A percentile compares a stretch with the other conserved stretches of the same genome.
Conservation (phyloP, 164 flowering plant species). For the Vitis vinifera region DNA sequence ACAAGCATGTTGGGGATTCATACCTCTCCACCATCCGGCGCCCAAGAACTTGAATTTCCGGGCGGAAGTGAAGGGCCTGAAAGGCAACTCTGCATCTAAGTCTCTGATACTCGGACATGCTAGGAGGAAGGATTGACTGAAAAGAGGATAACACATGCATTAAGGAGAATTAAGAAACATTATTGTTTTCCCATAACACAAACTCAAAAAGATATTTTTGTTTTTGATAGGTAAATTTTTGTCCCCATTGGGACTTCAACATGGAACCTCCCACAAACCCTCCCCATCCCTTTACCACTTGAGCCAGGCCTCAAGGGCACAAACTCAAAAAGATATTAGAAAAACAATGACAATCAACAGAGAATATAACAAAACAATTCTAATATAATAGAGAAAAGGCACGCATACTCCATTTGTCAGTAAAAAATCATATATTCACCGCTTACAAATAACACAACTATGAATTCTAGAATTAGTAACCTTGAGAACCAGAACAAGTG, state of each 20-base stretch:
- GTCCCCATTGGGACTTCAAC: too few species aligned
- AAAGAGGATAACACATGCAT: conserved; percentile 13
- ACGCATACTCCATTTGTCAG: too few species aligned
- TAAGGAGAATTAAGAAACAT: background rate
- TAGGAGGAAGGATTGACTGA: conserved; percentile 81
- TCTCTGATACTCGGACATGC: conserved; percentile 81
- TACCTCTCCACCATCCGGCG: conserved; percentile 76
- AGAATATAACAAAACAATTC: too few species aligned
- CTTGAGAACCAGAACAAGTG: background rate
- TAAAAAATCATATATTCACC: too few species aligned
- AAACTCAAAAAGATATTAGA: background rate
- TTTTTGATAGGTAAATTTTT: too few species aligned
- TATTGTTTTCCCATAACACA: background rate
- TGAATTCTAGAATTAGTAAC: background rate
- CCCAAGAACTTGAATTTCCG: conserved; percentile 77
- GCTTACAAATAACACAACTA: background rate
- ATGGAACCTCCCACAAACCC: too few species aligned
- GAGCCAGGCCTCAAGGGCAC: too few species aligned
- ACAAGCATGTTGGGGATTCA: conserved; percentile 2
- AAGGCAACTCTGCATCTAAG: conserved; percentile 98
- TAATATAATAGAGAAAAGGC: too few species aligned
- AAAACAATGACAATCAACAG: background rate
- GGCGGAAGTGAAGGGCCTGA: conserved; percentile 88
- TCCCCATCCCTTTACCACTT: too few species aligned
- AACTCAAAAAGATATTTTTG: too few species aligned